Conservation (phyloP, 164 flowering plant species). For the Saururus chinensis region DNA sequence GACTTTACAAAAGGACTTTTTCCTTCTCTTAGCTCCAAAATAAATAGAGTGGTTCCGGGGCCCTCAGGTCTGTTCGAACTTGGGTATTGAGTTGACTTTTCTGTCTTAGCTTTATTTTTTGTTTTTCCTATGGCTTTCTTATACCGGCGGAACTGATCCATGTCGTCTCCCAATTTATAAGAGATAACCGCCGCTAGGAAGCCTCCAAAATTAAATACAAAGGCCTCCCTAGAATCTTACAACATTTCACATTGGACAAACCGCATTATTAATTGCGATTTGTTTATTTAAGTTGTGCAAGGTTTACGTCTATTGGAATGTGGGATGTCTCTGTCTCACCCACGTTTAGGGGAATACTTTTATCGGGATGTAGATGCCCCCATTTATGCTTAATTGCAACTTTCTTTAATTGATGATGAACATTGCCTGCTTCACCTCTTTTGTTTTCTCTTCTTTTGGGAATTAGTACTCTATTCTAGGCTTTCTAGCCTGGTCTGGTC, state of each 20-base stretch:
- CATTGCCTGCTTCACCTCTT: too few relatives aligned
- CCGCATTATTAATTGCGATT: not conserved
- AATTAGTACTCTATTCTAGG: too few relatives aligned
- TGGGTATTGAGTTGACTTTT: constrained; percentile 3
- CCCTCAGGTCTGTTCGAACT: constrained; percentile 1
- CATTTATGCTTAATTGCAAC: too few relatives aligned
- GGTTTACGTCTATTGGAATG: constrained; percentile 7
- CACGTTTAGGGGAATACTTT: constrained; percentile 8
- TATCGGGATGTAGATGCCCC: constrained; percentile 1
- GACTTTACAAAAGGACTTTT: not conserved
- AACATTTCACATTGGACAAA: not conserved
- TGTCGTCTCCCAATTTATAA: too few relatives aligned
- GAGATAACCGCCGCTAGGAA: not conserved
- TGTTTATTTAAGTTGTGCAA: not conserved
- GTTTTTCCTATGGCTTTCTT: not conserved
- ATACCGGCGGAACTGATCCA: not conserved
- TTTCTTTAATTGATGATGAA: too few relatives aligned
- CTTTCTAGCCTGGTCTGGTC: not conserved
- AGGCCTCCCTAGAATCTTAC: constrained; percentile 6
- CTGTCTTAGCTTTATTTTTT: not conserved
- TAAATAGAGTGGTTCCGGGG: not conserved
- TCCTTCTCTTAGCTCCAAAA: not conserved
- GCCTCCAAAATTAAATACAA: not conserved
- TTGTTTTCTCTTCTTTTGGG: too few relatives aligned
- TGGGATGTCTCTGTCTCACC: constrained; percentile 11